These are phyloP conservation scores for Abelmoschus esculentus DNA, from an alignment of 345 rosid species.

Conservation along the genomic window DNA sequence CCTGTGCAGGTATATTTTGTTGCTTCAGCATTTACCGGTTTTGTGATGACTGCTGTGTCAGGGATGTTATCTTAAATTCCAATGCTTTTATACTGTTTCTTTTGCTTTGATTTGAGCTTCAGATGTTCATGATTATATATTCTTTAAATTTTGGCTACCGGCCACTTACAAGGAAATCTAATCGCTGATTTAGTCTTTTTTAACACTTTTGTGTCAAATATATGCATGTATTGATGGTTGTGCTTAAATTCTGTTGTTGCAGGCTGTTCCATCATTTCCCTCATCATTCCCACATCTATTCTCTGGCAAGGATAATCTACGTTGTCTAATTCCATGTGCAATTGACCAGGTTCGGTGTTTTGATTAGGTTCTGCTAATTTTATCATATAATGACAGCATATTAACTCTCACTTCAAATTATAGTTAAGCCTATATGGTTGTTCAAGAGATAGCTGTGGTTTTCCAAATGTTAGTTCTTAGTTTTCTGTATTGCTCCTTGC, in stretches of 20 bases:
- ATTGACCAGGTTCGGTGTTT: slow-evolving; percentile 70
- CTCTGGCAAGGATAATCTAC: slow-evolving; percentile 57
- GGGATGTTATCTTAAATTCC: not conserved
- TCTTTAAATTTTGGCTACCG: not conserved
- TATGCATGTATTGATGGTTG: not conserved
- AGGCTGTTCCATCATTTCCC: slow-evolving; percentile 96
- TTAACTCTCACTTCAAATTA: not conserved
- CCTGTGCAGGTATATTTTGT: slow-evolving; percentile 70
- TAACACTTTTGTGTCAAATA: slow-evolving; percentile 6
- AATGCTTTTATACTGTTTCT: slow-evolving; percentile 5
- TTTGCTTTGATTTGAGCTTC: slow-evolving; percentile 2
- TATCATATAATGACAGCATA: not conserved
- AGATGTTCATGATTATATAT: not conserved
- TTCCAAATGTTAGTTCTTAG: not conserved
- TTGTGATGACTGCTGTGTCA: not conserved
- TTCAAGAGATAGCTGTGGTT: not conserved
- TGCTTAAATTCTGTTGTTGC: slow-evolving; percentile 17
- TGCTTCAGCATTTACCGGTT: slow-evolving; percentile 2
- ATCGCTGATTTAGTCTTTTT: not conserved
- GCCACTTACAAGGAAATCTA: not conserved
- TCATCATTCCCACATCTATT: slow-evolving; percentile 89
- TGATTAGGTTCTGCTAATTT: not conserved
- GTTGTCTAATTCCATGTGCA: slow-evolving; percentile 93
- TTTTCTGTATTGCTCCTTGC: not conserved
- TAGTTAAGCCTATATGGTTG: not conserved